phyloP scores from a whole-genome alignment of 2,329 filamentous ascomycete genomes.

The Penicillium capsulatum region DNA sequence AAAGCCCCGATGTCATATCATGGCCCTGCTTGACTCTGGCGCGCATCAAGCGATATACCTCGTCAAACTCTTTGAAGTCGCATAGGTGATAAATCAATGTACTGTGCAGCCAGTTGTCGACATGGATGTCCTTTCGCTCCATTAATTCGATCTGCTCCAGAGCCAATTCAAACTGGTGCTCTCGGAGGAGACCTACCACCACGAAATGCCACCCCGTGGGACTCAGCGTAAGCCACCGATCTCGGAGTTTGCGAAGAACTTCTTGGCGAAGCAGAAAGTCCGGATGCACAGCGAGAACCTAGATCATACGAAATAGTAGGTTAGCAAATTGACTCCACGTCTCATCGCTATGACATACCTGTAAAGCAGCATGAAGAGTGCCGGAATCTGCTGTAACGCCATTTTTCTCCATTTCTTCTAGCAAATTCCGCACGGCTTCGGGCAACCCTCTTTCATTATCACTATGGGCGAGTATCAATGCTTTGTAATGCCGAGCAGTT shows the following conservation, averaged over 20 bases:
- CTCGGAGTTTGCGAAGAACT: conserved; percentile 61
- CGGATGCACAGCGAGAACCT: conserved; percentile 75
- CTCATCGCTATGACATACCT: conserved; percentile 43
- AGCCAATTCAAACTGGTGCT: conserved; percentile 78
- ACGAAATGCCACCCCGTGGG: conserved; percentile 63
- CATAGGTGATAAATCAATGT: conserved; percentile 71
- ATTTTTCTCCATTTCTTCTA: conserved; percentile 66
- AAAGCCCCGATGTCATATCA: conserved; percentile 55
- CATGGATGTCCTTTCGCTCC: conserved; percentile 50
- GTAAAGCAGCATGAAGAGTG: conserved; percentile 68
- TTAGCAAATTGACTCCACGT: background rate
- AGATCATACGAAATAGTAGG: background rate
- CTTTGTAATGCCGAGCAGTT: conserved; percentile 57
- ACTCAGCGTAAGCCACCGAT: conserved; percentile 64
- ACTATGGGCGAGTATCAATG: conserved; percentile 68
- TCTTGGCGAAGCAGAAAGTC: conserved; percentile 72
- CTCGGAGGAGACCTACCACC: conserved; percentile 69
- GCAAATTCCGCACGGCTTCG: conserved; percentile 56
- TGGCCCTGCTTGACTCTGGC: conserved; percentile 49
- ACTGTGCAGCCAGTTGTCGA: conserved; percentile 73
- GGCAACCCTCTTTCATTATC: conserved; percentile 62
- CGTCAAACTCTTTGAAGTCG: conserved; percentile 69
- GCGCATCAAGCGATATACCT: conserved; percentile 66
- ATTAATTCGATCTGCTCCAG: conserved; percentile 66
- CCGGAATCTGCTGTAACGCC: conserved; percentile 60